Percentiles rank a stretch among this genome's conserved stretches.
These are phyloP conservation scores for Oenanthe sinensis DNA, from an alignment of 129 eudicot genomes.

Conservation along the genomic window DNA sequence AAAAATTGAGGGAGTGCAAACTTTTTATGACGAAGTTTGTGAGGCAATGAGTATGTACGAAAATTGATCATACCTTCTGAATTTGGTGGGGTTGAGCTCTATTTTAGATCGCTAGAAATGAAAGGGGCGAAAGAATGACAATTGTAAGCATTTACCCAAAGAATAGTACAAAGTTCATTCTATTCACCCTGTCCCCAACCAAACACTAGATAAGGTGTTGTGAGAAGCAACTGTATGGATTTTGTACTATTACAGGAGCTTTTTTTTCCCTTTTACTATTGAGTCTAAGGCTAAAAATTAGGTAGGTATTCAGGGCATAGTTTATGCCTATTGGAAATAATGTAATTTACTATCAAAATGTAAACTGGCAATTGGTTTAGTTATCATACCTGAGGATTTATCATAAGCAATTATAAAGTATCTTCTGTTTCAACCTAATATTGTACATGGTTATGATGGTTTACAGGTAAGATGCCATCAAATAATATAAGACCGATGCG, in stretches of 20 bases:
- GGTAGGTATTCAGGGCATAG: background rate
- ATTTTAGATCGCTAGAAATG: background rate
- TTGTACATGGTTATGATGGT: background rate
- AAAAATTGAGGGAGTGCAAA: background rate
- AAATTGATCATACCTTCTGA: background rate
- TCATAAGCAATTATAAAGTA: background rate
- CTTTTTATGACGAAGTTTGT: background rate
- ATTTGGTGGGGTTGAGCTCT: background rate
- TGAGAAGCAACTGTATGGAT: background rate
- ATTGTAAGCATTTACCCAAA: background rate
- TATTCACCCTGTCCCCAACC: background rate
- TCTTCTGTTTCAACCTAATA: background rate
- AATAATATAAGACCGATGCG: conserved; percentile 56
- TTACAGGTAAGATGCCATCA: conserved; percentile 57
- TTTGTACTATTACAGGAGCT: background rate
- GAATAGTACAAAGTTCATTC: background rate
- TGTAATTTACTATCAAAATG: background rate
- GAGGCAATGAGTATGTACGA: background rate
- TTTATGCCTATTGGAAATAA: background rate
- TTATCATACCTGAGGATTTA: background rate
- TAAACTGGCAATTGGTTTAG: conserved; percentile 12
- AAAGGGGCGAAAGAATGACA: background rate
- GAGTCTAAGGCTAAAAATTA: background rate
- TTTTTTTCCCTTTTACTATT: background rate
- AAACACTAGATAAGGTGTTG: background rate